phyloP scores from a whole-genome alignment of 2,329 filamentous ascomycete genomes.

The Rutstroemia sp. region DNA sequence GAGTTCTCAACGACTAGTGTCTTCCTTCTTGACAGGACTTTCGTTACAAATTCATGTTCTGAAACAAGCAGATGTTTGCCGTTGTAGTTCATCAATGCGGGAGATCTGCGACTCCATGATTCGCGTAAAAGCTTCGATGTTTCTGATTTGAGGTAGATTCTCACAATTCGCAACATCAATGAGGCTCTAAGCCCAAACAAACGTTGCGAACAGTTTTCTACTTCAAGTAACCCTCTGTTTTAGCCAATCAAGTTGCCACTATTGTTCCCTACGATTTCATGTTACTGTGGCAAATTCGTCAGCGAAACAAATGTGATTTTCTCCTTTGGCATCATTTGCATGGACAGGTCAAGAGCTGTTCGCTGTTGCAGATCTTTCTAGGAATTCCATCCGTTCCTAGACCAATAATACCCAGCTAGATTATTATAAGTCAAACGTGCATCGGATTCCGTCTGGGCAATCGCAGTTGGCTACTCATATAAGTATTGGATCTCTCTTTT shows the following conservation, averaged over 20 bases:
- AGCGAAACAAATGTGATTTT: too few relatives aligned
- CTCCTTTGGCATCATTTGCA: too few relatives aligned
- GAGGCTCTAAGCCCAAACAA: background rate
- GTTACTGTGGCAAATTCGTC: too few relatives aligned
- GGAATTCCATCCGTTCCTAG: too few relatives aligned
- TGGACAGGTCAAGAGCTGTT: too few relatives aligned
- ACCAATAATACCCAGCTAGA: too few relatives aligned
- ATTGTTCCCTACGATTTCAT: too few relatives aligned
- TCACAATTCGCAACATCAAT: background rate
- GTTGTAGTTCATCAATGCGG: slow-evolving; percentile 1
- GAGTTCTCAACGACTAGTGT: slow-evolving; percentile 1
- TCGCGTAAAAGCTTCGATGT: background rate
- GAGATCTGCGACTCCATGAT: slow-evolving; percentile 1
- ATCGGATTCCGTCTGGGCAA: too few relatives aligned
- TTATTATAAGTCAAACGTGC: too few relatives aligned
- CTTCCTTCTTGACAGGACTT: background rate
- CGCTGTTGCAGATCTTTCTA: too few relatives aligned
- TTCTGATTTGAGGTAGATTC: background rate
- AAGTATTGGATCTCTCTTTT: background rate
- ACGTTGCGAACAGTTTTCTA: background rate
- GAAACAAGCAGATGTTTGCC: slow-evolving; percentile 2
- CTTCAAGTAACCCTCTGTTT: too few relatives aligned
- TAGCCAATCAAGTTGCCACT: too few relatives aligned
- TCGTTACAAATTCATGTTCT: background rate
- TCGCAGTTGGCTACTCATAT: background rate